Percentiles rank a stretch among this genome's conserved stretches.
phyloP scores from a whole-genome alignment of 177 flowering plant species.

The Viscum album region DNA sequence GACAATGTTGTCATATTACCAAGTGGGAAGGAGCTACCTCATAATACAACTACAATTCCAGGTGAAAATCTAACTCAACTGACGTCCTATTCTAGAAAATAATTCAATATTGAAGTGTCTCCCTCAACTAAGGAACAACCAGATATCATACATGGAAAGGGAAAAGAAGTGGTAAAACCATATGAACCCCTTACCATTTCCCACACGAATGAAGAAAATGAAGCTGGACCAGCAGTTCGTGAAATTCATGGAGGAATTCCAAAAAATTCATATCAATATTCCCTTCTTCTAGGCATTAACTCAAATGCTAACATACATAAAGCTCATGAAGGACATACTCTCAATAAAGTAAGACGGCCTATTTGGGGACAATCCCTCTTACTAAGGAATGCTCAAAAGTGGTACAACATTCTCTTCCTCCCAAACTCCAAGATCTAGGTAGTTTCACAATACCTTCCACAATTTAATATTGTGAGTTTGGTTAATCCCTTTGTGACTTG shows the following conservation, averaged over 20 bases:
- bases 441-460: neutral
- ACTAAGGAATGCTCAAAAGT: neutral
- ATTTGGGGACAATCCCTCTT: neutral
- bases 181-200: too few species aligned
- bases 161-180: too few species aligned
- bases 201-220: too few species aligned
- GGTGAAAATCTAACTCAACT: too few species aligned
- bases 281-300: neutral
- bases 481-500: neutral
- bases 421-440: neutral
- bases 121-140: too few species aligned
- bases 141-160: too few species aligned
- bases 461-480: neutral
- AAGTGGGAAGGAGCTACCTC: too few species aligned
- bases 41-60: too few species aligned
- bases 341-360: neutral
- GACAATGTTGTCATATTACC: too few species aligned
- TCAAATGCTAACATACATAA: neutral
- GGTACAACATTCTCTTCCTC: neutral
- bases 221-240: too few species aligned
- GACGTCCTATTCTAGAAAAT: too few species aligned
- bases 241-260: conserved; percentile 28
- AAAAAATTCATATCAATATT: neutral
- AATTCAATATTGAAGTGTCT: too few species aligned
- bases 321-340: neutral